phyloP scores from a whole-genome alignment of 257 asterid genomes.

The Fraxinus excelsior region DNA sequence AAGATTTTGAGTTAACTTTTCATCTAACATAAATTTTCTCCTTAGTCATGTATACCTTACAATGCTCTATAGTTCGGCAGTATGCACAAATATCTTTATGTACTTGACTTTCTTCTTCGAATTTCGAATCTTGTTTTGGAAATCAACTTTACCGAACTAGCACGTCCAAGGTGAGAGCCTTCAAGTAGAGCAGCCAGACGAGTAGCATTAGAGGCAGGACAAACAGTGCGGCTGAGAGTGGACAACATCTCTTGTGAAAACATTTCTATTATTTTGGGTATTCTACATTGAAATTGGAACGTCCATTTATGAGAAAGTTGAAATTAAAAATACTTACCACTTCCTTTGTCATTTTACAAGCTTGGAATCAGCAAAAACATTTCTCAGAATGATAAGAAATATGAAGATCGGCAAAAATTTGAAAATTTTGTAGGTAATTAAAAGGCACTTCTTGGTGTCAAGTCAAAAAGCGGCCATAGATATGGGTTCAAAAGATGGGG shows the following conservation, averaged over 20 bases:
- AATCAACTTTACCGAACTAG: too few relatives aligned
- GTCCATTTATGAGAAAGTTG: not conserved
- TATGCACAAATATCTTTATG: not conserved
- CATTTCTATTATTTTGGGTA: not conserved
- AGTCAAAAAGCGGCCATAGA: slow-evolving; percentile 43
- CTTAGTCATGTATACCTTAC: not conserved
- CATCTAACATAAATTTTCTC: not conserved
- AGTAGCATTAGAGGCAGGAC: too few relatives aligned
- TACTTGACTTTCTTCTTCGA: not conserved
- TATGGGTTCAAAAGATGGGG: slow-evolving; percentile 75
- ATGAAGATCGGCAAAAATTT: slow-evolving; percentile 21
- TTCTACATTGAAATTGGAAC: not conserved
- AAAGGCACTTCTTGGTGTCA: slow-evolving; percentile 45
- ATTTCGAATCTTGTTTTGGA: too few relatives aligned
- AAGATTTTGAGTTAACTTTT: not conserved
- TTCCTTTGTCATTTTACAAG: not conserved
- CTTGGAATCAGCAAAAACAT: not conserved
- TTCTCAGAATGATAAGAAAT: slow-evolving; percentile 30
- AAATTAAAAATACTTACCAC: not conserved
- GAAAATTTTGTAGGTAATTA: slow-evolving; percentile 32
- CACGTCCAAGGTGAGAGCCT: too few relatives aligned
- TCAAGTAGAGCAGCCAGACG: too few relatives aligned
- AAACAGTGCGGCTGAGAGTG: not conserved
- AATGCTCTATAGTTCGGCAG: not conserved
- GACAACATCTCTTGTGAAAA: not conserved